These are phyloP conservation scores for Fusarium annulatum DNA, from an alignment of 2,329 filamentous ascomycete genomes.

Conservation along the genomic window DNA sequence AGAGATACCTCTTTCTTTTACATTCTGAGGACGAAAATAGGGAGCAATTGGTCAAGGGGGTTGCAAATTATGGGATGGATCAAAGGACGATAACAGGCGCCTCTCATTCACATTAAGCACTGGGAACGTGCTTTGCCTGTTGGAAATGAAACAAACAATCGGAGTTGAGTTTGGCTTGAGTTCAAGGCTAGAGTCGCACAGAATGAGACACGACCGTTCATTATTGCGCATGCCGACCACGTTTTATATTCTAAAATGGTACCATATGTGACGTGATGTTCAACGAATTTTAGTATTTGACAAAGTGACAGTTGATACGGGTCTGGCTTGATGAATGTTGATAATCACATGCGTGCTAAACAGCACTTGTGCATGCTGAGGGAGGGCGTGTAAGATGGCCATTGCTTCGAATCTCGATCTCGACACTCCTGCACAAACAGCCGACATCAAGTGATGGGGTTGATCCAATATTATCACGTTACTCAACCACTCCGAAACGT, in stretches of 20 bases:
- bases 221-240: constrained; percentile 29
- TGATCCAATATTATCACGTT: constrained; percentile 32
- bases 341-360: constrained; percentile 30
- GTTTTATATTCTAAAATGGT: constrained; percentile 11
- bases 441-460: constrained; percentile 1
- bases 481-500: constrained; percentile 6
- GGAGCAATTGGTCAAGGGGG: constrained; percentile 39
- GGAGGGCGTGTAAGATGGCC: neutral
- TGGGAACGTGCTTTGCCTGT: constrained; percentile 16
- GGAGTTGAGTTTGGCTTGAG: constrained; percentile 2
- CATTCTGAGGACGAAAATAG: constrained; percentile 36
- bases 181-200: constrained; percentile 21
- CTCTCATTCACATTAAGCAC: constrained; percentile 18
- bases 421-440: neutral
- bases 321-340: neutral
- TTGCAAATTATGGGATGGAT: constrained; percentile 32
- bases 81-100: constrained; percentile 18
- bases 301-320: neutral
- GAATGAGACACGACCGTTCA: constrained; percentile 42
- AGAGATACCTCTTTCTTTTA: constrained; percentile 49
- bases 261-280: constrained; percentile 26
- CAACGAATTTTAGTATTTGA: neutral
- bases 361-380: neutral
- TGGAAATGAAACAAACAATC: constrained; percentile 14
- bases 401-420: constrained; percentile 21